Conservation (phyloP, 345 rosid genomes). For the Arabidopsis suecica region DNA sequence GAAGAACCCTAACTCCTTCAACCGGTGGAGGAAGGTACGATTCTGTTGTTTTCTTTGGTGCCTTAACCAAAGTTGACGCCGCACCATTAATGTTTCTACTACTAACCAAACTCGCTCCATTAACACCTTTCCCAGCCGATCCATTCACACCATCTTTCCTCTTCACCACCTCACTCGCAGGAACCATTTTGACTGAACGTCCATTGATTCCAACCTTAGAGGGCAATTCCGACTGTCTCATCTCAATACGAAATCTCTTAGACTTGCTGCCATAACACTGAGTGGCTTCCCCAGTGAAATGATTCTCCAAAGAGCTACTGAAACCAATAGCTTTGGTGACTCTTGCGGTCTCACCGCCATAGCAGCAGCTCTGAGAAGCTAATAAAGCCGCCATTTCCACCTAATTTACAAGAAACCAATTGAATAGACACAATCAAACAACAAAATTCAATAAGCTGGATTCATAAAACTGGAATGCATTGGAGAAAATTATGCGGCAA, state of each 20-base stretch:
- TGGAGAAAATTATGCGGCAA: not conserved
- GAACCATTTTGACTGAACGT: conserved; percentile 77
- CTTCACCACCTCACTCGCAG: conserved; percentile 68
- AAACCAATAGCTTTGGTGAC: conserved; percentile 56
- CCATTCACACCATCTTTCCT: conserved; percentile 60
- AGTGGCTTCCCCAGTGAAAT: conserved; percentile 32
- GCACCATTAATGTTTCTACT: conserved; percentile 46
- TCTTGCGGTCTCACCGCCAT: conserved; percentile 51
- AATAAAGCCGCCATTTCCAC: conserved; percentile 71
- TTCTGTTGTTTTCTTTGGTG: conserved; percentile 47
- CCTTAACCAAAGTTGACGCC: conserved; percentile 51
- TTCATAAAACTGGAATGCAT: not conserved
- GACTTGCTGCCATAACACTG: conserved; percentile 37
- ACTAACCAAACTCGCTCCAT: conserved; percentile 64
- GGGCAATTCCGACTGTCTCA: conserved; percentile 64
- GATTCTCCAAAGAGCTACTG: conserved; percentile 57
- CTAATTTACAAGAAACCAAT: conserved; percentile 20
- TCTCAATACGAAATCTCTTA: conserved; percentile 52
- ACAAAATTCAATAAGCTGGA: not conserved
- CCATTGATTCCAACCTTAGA: conserved; percentile 64
- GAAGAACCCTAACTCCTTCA: conserved; percentile 73
- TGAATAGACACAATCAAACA: not conserved
- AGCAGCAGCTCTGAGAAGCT: conserved; percentile 83
- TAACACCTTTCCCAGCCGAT: conserved; percentile 52
- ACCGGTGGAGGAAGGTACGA: conserved; percentile 60